Evolutionary conservation across 768 basidiomycete genomes (phyloP), one percentile per base, ranked within the genome.

Genomic region (Cubamyces lactineus): DNA sequence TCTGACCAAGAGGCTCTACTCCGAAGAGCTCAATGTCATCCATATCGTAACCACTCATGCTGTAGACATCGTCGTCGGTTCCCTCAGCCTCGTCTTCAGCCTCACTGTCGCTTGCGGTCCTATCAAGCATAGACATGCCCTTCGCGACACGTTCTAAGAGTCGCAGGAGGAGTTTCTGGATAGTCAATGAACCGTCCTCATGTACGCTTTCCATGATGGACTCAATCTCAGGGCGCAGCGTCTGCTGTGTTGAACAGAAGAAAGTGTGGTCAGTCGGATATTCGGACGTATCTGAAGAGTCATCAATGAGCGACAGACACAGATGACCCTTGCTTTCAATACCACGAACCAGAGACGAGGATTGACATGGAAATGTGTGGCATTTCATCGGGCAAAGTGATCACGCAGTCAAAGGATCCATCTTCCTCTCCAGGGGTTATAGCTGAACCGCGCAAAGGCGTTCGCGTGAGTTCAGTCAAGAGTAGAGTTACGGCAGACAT

Each of bases 381-480:
- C 57, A 77, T 70, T 8, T 68, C 73, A 40, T 72, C 74, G 28
- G 56, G 56, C n/a, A 79, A 70, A 45, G 73, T 69, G 23, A 87
- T 73, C 13, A 68, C 67, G 30, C 86, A 74, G 54, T 86, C 80
- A n/a, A 89, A 73, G n/a, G 81, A 78, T 16, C 86, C 86, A 64
- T 88, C 87, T 52, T 88, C 87, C 26, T 88, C 86, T 26, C 86
- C 86, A 24, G 77, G 47, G 28, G 74, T 70, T n/a, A 86, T 69
- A 53, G 72, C 87, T 89, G 13, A 8, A 54, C 16, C 17, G 49
- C 19, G 16, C 15, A 17, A 40, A 45, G 46, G 16, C n/a, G n/a
- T n/a, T n/a, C n/a, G 24, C 45, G n/a, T 34, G 16, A 7, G 26
- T 50, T 45, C 26, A 43, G 15, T n/a, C 17, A 11, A 26, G 21